Conservation (phyloP, 2,329 filamentous ascomycete genomes). For the Colletotrichum sp. region DNA sequence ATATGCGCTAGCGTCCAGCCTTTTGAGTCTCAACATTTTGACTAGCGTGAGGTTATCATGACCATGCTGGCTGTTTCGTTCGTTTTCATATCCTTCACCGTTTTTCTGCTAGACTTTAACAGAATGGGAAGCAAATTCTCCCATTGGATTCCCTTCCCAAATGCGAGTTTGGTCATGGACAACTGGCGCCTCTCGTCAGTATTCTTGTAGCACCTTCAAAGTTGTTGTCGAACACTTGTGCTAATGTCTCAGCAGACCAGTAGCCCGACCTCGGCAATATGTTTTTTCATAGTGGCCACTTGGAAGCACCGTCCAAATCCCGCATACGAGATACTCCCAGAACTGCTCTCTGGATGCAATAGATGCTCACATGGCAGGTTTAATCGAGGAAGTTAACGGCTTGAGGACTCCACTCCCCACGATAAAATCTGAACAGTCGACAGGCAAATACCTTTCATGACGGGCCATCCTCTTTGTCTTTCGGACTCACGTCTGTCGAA, state of each 20-base stretch:
- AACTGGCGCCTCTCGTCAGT: background rate
- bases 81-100: background rate
- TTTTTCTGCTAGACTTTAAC: background rate
- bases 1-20: background rate
- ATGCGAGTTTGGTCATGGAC: background rate
- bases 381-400: background rate
- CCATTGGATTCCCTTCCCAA: background rate
- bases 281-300: background rate
- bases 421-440: background rate
- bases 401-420: background rate
- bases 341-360: background rate
- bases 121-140: accelerated
- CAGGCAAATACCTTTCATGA: background rate
- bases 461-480: background rate
- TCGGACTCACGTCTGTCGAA: background rate
- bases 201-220: background rate
- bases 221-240: background rate
- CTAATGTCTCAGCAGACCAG: background rate
- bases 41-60: background rate
- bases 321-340: background rate
- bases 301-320: background rate
- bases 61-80: background rate
- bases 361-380: background rate
- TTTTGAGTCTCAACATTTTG: background rate
- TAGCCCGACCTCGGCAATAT: background rate